Conservation (phyloP, 2,329 filamentous ascomycete species). For the Colletotrichum acutatum region DNA sequence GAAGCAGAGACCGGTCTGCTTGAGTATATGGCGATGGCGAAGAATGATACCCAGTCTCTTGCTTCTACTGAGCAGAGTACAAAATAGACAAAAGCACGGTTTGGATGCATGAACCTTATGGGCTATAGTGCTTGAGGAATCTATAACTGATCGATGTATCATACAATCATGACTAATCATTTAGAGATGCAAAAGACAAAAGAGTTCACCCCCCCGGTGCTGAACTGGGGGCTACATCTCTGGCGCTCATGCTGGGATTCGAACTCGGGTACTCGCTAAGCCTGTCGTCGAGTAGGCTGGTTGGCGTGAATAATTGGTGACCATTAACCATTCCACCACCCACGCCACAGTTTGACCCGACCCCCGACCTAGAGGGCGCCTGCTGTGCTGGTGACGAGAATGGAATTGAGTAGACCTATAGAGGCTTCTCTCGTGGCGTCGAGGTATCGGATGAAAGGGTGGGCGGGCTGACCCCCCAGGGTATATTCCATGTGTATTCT, state of each 20-base stretch:
- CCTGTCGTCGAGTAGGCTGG: neutral
- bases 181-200: neutral
- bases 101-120: neutral
- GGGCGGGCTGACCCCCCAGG: neutral
- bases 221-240: neutral
- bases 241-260: neutral
- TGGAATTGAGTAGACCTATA: neutral
- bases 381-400: neutral
- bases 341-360: neutral
- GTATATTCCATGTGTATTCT: constrained; percentile 20
- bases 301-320: neutral
- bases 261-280: neutral
- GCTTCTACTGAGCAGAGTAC: neutral
- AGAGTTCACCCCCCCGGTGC: neutral
- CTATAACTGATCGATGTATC: neutral
- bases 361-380: neutral
- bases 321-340: neutral
- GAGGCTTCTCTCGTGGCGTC: neutral
- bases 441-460: neutral
- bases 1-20: constrained; percentile 21
- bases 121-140: neutral
- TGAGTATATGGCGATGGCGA: neutral
- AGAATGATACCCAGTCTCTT: constrained; percentile 24
- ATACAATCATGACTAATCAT: neutral
- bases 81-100: neutral